A percentile compares a stretch with the other conserved stretches of the same genome.
Evolutionary conservation across 495 filamentous ascomycete genomes (phyloP).

Genomic region (Neurospora cerealis): DNA sequence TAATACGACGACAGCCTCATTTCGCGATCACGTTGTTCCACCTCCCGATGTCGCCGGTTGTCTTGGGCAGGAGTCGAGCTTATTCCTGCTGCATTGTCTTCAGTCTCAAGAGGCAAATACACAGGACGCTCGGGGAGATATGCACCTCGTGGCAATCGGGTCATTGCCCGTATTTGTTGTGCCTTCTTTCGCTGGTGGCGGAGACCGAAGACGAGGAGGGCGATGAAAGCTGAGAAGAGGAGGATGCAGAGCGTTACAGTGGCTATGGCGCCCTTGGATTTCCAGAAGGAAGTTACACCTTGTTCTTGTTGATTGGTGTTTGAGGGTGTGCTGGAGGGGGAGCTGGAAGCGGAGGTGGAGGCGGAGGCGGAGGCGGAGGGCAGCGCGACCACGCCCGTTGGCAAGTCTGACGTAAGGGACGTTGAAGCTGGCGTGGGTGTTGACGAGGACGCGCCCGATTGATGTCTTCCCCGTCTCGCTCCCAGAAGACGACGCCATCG

Average conservation of each 20-base stretch:
- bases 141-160: background rate
- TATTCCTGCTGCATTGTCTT: background rate
- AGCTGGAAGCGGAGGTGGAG: background rate
- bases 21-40: background rate
- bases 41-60: too few species aligned
- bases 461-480: background rate
- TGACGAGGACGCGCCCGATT: background rate
- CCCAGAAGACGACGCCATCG: background rate
- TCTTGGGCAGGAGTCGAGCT: too few species aligned
- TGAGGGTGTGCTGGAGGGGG: background rate
- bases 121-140: background rate
- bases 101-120: background rate
- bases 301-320: too few species aligned
- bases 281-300: background rate
- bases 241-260: background rate
- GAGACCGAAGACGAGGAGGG: background rate
- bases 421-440: background rate
- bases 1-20: background rate
- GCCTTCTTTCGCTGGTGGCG: background rate
- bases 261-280: background rate
- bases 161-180: background rate
- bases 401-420: background rate
- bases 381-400: background rate
- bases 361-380: background rate
- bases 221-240: background rate